Conservation (phyloP, 148 eudicot species). For the Heliosperma pusillum region DNA sequence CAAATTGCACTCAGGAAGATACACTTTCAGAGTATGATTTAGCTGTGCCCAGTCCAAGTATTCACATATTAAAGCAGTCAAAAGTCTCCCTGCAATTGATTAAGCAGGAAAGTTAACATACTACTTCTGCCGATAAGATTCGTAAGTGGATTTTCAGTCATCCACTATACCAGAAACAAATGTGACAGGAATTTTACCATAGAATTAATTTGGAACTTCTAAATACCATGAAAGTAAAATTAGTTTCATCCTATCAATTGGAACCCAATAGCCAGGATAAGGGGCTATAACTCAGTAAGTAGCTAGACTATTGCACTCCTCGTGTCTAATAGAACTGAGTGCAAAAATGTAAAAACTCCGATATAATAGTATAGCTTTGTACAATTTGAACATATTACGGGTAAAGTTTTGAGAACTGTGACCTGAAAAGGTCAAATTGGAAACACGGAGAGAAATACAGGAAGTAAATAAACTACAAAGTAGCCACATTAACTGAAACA, state of each 20-base stretch:
- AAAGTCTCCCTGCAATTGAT: constrained; percentile 68
- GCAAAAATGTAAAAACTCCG: no score
- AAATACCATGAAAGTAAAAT: neutral
- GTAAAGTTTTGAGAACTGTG: neutral
- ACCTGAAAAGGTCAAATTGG: neutral
- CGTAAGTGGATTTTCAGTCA: neutral
- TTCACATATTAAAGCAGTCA: constrained; percentile 89
- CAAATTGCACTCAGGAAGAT: constrained; percentile 90
- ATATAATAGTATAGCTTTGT: no score
- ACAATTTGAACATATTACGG: no score
- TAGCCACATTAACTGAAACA: neutral
- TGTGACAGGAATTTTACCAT: neutral
- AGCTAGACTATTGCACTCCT: neutral
- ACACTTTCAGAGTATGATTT: constrained; percentile 81
- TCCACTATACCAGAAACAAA: neutral
- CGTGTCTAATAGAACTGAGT: no score
- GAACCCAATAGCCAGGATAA: neutral
- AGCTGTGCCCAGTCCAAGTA: constrained; percentile 97
- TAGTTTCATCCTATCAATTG: neutral
- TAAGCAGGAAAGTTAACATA: constrained; percentile 7
- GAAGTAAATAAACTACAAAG: neutral
- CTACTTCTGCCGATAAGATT: neutral
- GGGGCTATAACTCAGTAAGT: neutral
- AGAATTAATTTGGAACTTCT: neutral
- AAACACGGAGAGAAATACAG: neutral